Conservation (phyloP, 768 basidiomycete species). For the Nidularia sp. region DNA sequence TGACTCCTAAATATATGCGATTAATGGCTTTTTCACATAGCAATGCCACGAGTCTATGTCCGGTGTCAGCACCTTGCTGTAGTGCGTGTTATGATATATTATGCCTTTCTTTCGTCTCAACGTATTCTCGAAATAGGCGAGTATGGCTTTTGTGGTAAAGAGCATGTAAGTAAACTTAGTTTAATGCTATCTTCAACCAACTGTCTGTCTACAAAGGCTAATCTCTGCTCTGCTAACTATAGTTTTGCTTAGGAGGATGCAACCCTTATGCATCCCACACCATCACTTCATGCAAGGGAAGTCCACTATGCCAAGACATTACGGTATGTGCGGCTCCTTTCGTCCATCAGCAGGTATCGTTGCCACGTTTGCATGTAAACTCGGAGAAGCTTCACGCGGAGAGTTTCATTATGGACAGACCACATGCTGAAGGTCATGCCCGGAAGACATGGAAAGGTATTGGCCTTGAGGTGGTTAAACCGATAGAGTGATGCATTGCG, state of each 20-base stretch:
- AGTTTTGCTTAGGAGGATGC: slow-evolving; percentile 89
- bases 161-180: slow-evolving; percentile 27
- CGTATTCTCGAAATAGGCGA: slow-evolving; percentile 28
- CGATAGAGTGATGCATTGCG: too few species aligned
- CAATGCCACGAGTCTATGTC: slow-evolving; percentile 40
- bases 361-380: too few species aligned
- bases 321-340: slow-evolving; percentile 33
- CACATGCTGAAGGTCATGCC: too few species aligned
- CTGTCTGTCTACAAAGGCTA: neutral
- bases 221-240: neutral
- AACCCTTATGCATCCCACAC: slow-evolving; percentile 68
- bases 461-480: too few species aligned
- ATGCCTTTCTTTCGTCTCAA: neutral
- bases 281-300: slow-evolving; percentile 63
- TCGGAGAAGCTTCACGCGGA: too few species aligned
- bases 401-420: too few species aligned
- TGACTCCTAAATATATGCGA: too few species aligned
- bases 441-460: too few species aligned
- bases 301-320: slow-evolving; percentile 64
- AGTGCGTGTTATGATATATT: slow-evolving; percentile 27
- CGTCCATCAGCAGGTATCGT: too few species aligned
- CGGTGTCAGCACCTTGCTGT: slow-evolving; percentile 44
- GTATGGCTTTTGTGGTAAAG: slow-evolving; percentile 51
- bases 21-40: slow-evolving; percentile 15
- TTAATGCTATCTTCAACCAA: neutral